Conservation (phyloP, 1,139 yeast genomes). For the Candida neerlandica region DNA sequence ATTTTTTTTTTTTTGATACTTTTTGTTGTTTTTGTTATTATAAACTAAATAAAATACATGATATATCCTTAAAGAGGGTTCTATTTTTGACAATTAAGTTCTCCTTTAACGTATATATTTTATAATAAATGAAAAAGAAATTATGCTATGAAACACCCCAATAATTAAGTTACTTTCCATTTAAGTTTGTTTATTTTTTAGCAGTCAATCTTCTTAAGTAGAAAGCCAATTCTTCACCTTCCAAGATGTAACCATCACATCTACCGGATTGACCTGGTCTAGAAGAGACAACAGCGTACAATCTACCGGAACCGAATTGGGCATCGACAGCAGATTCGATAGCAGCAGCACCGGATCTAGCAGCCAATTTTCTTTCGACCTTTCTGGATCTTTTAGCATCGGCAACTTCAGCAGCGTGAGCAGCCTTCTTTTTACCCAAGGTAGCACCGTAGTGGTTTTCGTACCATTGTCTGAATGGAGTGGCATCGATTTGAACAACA, state of each 20-base stretch:
- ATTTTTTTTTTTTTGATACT: background rate
- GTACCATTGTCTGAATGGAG: slow-evolving; percentile 99
- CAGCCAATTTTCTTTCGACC: slow-evolving; percentile 87
- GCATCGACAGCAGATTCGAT: slow-evolving; percentile 89
- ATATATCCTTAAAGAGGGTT: slow-evolving; percentile 5
- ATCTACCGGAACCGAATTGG: slow-evolving; percentile 98
- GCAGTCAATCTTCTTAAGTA: slow-evolving; percentile 99
- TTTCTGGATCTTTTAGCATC: slow-evolving; percentile 72
- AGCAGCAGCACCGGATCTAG: slow-evolving; percentile 84
- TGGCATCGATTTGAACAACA: slow-evolving; percentile 98
- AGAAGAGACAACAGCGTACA: slow-evolving; percentile 97
- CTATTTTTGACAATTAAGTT: background rate
- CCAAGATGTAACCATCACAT: slow-evolving; percentile 99
- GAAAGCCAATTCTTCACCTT: slow-evolving; percentile 99
- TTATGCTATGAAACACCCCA: slow-evolving; percentile 2
- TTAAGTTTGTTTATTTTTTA: slow-evolving; percentile 73
- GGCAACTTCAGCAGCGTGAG: slow-evolving; percentile 48
- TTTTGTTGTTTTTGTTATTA: slow-evolving; percentile 2
- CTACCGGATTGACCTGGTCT: slow-evolving; percentile 99
- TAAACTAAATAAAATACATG: slow-evolving; percentile 9
- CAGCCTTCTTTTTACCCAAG: slow-evolving; percentile 78
- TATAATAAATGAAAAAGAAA: slow-evolving; percentile 6
- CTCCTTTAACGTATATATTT: slow-evolving; percentile 5
- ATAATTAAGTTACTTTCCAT: slow-evolving; percentile 1
- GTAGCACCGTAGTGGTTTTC: slow-evolving; percentile 97